A percentile compares a stretch with the other conserved stretches of the same genome.
phyloP scores from a whole-genome alignment of 129 eudicot species.

The Oenanthe sinensis region DNA sequence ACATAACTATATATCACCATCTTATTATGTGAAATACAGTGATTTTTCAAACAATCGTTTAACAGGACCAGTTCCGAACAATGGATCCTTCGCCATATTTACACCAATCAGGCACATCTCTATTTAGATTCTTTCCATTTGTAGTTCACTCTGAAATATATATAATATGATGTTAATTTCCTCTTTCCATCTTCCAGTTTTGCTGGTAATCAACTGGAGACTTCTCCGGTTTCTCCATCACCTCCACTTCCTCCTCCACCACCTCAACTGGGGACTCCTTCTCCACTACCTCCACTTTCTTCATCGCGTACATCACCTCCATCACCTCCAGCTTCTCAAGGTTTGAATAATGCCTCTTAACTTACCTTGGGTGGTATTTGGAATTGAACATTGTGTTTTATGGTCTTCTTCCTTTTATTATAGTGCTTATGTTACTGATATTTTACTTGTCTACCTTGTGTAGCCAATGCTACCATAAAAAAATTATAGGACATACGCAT shows the following conservation, averaged over 20 bases:
- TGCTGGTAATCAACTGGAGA: constrained; percentile 34
- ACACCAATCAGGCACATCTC: constrained; percentile 55
- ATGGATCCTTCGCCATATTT: constrained; percentile 66
- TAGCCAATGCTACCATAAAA: background rate
- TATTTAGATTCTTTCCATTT: background rate
- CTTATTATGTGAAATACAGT: constrained; percentile 22
- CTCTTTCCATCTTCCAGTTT: constrained; percentile 48
- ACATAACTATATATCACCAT: background rate
- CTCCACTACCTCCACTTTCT: constrained; percentile 18
- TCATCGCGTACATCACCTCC: constrained; percentile 6
- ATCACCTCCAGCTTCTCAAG: constrained; percentile 37
- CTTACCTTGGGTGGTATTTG: background rate
- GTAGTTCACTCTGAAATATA: background rate
- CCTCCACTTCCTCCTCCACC: constrained; percentile 42
- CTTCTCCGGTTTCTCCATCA: constrained; percentile 57
- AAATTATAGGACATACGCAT: background rate
- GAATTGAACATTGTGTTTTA: background rate
- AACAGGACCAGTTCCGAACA: constrained; percentile 45
- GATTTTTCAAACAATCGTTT: constrained; percentile 62
- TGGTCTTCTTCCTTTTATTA: background rate
- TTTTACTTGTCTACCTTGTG: background rate
- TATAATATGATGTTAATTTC: constrained; percentile 7
- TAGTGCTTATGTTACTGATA: background rate
- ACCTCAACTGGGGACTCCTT: constrained; percentile 18
- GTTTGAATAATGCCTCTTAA: constrained; percentile 17